Conservation (phyloP, 1,284 basidiomycete genomes). For the Leccinum proliferum region DNA sequence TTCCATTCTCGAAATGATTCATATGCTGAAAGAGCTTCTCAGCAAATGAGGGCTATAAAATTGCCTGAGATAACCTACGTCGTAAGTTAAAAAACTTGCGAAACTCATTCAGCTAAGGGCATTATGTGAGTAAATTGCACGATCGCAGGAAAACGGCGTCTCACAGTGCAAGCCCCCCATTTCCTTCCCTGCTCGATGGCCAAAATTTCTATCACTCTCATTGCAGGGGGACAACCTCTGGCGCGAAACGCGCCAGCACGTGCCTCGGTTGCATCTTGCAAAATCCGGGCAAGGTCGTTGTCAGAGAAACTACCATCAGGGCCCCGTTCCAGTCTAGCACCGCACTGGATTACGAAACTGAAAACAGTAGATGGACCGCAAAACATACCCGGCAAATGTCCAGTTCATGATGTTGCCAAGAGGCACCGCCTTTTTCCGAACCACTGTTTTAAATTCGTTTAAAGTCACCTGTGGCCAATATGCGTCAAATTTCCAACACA, state of each 20-base stretch:
- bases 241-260: constrained; percentile 72
- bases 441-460: constrained; percentile 38
- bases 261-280: constrained; percentile 62
- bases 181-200: constrained; percentile 63
- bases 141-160: not conserved
- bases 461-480: constrained; percentile 33
- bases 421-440: constrained; percentile 33
- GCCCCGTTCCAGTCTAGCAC: constrained; percentile 44
- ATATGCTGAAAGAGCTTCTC: constrained; percentile 39
- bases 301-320: constrained; percentile 61
- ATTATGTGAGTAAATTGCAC: constrained; percentile 29
- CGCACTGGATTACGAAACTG: constrained; percentile 1
- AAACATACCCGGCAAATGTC: constrained; percentile 48
- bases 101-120: constrained; percentile 58
- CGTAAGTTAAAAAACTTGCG: constrained; percentile 50
- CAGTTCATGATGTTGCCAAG: constrained; percentile 37
- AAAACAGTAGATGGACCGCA: not conserved
- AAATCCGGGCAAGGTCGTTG: constrained; percentile 56
- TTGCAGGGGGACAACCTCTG: constrained; percentile 62
- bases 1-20: constrained; percentile 76
- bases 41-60: not conserved
- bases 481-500: constrained; percentile 6
- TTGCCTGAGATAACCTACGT: constrained; percentile 24
- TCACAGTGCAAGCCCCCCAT: constrained; percentile 75
- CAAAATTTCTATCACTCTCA: constrained; percentile 70